Conservation (phyloP, 345 rosid species). For the Sisymbrium irio region DNA sequence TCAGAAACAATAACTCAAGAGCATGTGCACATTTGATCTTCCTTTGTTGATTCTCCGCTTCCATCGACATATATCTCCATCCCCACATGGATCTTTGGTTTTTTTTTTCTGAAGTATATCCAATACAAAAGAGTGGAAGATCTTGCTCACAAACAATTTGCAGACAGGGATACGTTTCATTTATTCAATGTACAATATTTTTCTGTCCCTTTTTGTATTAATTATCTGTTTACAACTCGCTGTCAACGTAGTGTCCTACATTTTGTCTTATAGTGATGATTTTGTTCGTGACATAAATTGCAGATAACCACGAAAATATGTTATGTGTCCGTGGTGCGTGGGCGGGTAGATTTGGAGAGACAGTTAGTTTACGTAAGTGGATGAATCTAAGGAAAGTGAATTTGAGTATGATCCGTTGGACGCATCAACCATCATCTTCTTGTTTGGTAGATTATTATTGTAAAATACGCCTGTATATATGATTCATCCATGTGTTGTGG, state of each 20-base stretch:
- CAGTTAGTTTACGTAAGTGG: not conserved
- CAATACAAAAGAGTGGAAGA: not conserved
- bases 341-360: not conserved
- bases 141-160: not conserved
- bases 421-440: not conserved
- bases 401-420: not conserved
- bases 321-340: not conserved
- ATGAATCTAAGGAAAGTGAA: not conserved
- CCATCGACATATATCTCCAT: constrained; percentile 23
- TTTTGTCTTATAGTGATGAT: not conserved
- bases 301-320: not conserved
- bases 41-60: constrained; percentile 40
- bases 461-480: not conserved
- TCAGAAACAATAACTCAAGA: not conserved
- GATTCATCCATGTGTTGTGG: not conserved
- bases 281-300: not conserved
- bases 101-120: not conserved
- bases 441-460: not conserved
- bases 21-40: constrained; percentile 30
- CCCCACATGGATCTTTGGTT: constrained; percentile 21
- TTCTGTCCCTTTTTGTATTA: not conserved
- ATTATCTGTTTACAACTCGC: constrained; percentile 3
- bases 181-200: not conserved
- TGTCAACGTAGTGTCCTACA: not conserved
- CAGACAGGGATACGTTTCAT: not conserved